Evolutionary conservation across 164 flowering plant genomes (phyloP), one percentile per base, ranked within the genome.

Genomic region (Nymphaea colorata): DNA sequence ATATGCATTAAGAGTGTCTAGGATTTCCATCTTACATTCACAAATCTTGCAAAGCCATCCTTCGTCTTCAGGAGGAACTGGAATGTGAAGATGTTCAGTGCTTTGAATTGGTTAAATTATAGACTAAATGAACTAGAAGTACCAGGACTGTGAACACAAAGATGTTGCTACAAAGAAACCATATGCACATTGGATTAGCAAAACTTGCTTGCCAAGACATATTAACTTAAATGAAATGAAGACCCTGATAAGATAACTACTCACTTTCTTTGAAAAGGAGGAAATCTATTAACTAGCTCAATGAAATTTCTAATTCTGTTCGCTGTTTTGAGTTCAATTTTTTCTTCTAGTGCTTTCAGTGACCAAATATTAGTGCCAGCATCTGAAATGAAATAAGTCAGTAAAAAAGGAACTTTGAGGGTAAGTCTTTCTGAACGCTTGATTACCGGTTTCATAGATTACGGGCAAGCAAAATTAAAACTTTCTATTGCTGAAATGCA

Each of bases 11-110:
- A 83, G 73, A 42, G 80, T 83, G 67, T 90, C 99, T 67, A 94
- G 65, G 67, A 94, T 90, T 73, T 90, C 99, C 82, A 85, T 85
- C 82, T 89, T 94, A 73, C 91, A 86, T 61, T 84, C 90, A 68
- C 99, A 94, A 75, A 82, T 88, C 74, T 79, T 91, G 84, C 99
- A 94, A 71, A 85, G 78, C 96, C 97, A 91, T 62, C 96, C 95
- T 75, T 94, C 91, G 71, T 91, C 97, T 67, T 74, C 96, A 42
- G 88, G 93, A 75, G 99, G 97, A 75, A 94, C 97, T 90, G 86
- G 51, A 61, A 61, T 11, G 42, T 17, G 12, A 15, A 51, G 57
- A 55, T 45, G 44, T 76, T 72, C 67, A 59, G 43, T 51, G 57
- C 57, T 51, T 51, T 51, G 57, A 8, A 51, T 51, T 6, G 12